These are phyloP conservation scores for Kazachstania psychrophila DNA, from an alignment of 805 yeast species.

Conservation along the genomic window DNA sequence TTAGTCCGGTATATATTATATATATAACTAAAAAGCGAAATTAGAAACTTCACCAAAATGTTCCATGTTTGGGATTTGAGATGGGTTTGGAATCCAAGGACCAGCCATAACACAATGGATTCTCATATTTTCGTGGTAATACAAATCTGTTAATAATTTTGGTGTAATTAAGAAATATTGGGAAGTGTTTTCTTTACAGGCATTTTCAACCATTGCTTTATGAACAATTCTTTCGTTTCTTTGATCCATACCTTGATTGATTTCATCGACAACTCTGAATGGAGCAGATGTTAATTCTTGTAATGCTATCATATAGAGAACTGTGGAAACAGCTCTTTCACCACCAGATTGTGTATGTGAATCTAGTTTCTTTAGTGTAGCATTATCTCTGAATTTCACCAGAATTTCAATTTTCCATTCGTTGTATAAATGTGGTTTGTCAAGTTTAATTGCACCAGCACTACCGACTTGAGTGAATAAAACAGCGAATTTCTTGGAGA, in stretches of 20 bases:
- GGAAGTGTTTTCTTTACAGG: conserved; percentile 54
- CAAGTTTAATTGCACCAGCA: conserved; percentile 68
- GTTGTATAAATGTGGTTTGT: conserved; percentile 38
- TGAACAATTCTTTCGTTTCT: conserved; percentile 83
- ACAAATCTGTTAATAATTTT: conserved; percentile 67
- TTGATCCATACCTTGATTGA: conserved; percentile 98
- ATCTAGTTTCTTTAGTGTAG: conserved; percentile 61
- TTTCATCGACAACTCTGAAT: conserved; percentile 92
- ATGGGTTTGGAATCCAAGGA: conserved; percentile 36
- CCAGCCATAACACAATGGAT: conserved; percentile 76
- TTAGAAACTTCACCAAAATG: conserved; percentile 32
- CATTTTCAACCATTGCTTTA: conserved; percentile 71
- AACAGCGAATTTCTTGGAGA: conserved; percentile 55
- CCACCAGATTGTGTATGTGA: conserved; percentile 96
- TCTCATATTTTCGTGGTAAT: conserved; percentile 71
- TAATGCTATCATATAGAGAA: conserved; percentile 77
- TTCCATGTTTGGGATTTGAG: conserved; percentile 23
- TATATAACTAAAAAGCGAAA: conserved; percentile 11
- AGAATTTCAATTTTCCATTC: conserved; percentile 80
- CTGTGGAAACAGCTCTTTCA: conserved; percentile 92
- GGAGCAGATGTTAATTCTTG: conserved; percentile 87
- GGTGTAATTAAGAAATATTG: conserved; percentile 94
- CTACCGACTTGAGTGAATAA: conserved; percentile 71
- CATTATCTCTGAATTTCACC: conserved; percentile 76
- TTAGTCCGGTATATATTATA: too few relatives aligned